These are phyloP conservation scores for Cutaneotrichosporon daszewskae DNA, from an alignment of 1,284 basidiomycete genomes.

Conservation along the genomic window DNA sequence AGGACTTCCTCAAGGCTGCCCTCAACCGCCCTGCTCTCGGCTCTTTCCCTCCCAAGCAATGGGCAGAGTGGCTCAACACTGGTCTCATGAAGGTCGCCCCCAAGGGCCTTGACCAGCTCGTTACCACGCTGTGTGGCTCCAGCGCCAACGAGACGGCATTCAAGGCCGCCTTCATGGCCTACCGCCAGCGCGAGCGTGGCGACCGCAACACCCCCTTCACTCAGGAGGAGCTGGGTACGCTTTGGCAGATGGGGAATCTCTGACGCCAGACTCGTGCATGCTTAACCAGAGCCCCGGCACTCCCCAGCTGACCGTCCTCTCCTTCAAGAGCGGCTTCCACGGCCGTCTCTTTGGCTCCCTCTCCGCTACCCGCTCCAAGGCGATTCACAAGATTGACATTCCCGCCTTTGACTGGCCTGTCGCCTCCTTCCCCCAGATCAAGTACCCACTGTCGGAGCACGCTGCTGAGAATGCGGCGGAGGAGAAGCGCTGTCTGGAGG, in stretches of 20 bases:
- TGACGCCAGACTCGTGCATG: slow-evolving; percentile 49
- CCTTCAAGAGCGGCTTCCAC: slow-evolving; percentile 53
- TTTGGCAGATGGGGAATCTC: slow-evolving; percentile 6
- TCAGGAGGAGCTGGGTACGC: slow-evolving; percentile 36
- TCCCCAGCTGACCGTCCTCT: slow-evolving; percentile 52
- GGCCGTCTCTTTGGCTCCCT: slow-evolving; percentile 52
- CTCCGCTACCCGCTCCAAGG: slow-evolving; percentile 51
- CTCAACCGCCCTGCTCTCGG: slow-evolving; percentile 54
- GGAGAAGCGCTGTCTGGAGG: slow-evolving; percentile 38
- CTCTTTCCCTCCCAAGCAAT: slow-evolving; percentile 52
- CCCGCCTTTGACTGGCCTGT: slow-evolving; percentile 56
- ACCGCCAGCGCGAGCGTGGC: slow-evolving; percentile 36
- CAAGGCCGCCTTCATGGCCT: slow-evolving; percentile 53
- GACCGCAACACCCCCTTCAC: slow-evolving; percentile 25
- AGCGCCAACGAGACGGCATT: slow-evolving; percentile 52
- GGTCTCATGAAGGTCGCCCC: slow-evolving; percentile 53
- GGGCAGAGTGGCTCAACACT: slow-evolving; percentile 49
- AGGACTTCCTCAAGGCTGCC: slow-evolving; percentile 18
- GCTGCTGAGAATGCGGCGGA: slow-evolving; percentile 47
- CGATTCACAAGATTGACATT: slow-evolving; percentile 55
- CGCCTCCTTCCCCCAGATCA: slow-evolving; percentile 51
- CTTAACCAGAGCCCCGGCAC: slow-evolving; percentile 52
- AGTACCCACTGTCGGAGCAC: slow-evolving; percentile 52
- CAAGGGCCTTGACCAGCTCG: slow-evolving; percentile 50
- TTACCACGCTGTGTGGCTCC: slow-evolving; percentile 46